Evolutionary conservation across 1,139 yeast species (phyloP).

Genomic region (Kazachstania sp.): DNA sequence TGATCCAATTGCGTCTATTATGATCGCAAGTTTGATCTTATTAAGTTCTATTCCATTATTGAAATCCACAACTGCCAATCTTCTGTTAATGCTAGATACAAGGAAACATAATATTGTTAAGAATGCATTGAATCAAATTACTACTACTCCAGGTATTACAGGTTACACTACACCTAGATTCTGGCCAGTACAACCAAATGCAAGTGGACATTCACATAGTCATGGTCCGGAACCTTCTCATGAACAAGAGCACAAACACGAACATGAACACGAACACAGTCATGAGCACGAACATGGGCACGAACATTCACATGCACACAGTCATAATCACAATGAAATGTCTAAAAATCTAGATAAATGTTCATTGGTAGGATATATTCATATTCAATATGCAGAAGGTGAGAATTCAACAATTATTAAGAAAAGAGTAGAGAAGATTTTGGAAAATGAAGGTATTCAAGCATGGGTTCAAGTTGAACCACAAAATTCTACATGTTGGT

Average conservation of each 20-base stretch:
- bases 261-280: slow-evolving; percentile 1
- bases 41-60: slow-evolving; percentile 77
- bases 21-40: slow-evolving; percentile 75
- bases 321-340: neutral
- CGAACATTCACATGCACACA: slow-evolving; percentile 8
- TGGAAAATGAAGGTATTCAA: slow-evolving; percentile 36
- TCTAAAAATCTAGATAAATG: slow-evolving; percentile 9
- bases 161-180: slow-evolving; percentile 84
- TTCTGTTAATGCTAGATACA: slow-evolving; percentile 53
- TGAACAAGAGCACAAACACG: slow-evolving; percentile 7
- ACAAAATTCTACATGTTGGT: slow-evolving; percentile 55
- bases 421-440: slow-evolving; percentile 47
- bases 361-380: slow-evolving; percentile 50
- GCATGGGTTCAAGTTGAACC: slow-evolving; percentile 56
- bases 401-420: slow-evolving; percentile 57
- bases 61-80: slow-evolving; percentile 67
- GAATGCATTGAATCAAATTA: slow-evolving; percentile 55
- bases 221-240: slow-evolving; percentile 12
- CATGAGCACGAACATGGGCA: slow-evolving; percentile 10
- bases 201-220: slow-evolving; percentile 23
- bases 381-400: slow-evolving; percentile 59
- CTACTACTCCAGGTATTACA: slow-evolving; percentile 67
- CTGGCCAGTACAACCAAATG: slow-evolving; percentile 55
- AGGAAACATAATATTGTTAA: slow-evolving; percentile 55
- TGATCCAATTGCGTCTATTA: slow-evolving; percentile 86